Evolutionary conservation across 2,329 filamentous ascomycete genomes (phyloP), one percentile per base, ranked within the genome.

Genomic region (Fusarium dlaminii): DNA sequence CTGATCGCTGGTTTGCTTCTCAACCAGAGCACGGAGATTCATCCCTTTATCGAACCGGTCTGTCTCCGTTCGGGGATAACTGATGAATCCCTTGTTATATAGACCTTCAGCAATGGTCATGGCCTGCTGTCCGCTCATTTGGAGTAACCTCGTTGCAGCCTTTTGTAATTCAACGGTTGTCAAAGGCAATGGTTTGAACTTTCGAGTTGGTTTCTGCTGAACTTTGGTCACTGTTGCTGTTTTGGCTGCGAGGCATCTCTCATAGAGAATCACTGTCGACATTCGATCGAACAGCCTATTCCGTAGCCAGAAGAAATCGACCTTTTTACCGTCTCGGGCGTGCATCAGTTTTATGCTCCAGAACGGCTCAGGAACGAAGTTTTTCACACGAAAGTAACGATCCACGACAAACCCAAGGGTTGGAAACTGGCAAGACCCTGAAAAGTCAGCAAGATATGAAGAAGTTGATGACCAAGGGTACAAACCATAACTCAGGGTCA

Each of bases 81-180:
- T 98, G 83, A 99, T 98, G 83, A 95, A 98, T 0, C 96, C 96
- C 81, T 93, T 95, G 54, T 95, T 95, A 85, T 99, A 99, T 5
- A 99, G 89, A 10, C 87, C 86, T 82, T 99, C 96, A 9, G 96
- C 96, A 30, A 92, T 87, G 55, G 88, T 92, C 95, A 99, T 98
- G 49, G 97, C 94, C 68, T 92, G 89, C 77, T 97, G 93, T 84
- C 95, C 95, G 72, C 92, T 94, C 91, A 99, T 94, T n/a, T 91
- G 91, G 30, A 99, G 87, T 78, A 97, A 94, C 34, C 91, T 89
- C 73, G 94, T 98, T 18, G 96, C 96, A 84, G 95, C 96, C 83
- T 98, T 99, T 80, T 99, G 96, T 27, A 99, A 86, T 81, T 98
- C 96, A 27, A 99, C 95, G 0, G 96, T 99, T 0, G 96, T 99